Base-by-base conservation (phyloP, 176 grass and related monocot genomes). In the Tuctoria greenei region DNA sequence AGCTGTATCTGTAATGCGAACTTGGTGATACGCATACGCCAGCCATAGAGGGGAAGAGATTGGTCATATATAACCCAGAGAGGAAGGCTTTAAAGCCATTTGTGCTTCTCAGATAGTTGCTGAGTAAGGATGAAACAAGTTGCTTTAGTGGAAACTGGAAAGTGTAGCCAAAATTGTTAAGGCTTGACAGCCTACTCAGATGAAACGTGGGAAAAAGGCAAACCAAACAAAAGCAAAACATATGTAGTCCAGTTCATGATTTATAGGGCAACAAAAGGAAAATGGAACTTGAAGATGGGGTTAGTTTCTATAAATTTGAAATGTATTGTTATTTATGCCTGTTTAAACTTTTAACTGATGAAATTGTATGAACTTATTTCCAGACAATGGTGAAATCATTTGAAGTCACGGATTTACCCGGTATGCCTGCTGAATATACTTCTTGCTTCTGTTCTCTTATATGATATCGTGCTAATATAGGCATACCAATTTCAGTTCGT, bases 311-410 rank as follows among this genome's bases (percentile, higher is more conserved):
- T 13, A 13, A 57, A 36, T 26, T 61, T 50, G 45, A 71, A 24
- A 81, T 25, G 26, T 62, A 63, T 56, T 58, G n/a, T 38, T 20
- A 14, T 17, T 2, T 47, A 49, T 25, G 69, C 14, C 67, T 77
- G 15, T 15, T 74, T 44, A 23, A 62, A 38, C 21, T 11, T 74
- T 74, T 61, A 38, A 55, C 66, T 77, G 31, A 81, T 59, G 26
- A 56, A 42, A 41, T 27, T 54, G 24, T 82, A 59, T 79, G 84
- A 50, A 54, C 77, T 61, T 79, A 74, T 72, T 34, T 44, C 18
- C 89, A 98, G 95, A 90, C 91, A 40, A 98, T 98, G 95, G 95
- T 90, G 77, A 98, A 98, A 81, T 98, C 95, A 79, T 98, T 98
- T 81, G 95, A 98, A 81, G 95, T 98, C 64, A 98, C 95, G 26